Conservation (phyloP, 352 stramenopile species). For the Globisporangium carolinianum region DNA sequence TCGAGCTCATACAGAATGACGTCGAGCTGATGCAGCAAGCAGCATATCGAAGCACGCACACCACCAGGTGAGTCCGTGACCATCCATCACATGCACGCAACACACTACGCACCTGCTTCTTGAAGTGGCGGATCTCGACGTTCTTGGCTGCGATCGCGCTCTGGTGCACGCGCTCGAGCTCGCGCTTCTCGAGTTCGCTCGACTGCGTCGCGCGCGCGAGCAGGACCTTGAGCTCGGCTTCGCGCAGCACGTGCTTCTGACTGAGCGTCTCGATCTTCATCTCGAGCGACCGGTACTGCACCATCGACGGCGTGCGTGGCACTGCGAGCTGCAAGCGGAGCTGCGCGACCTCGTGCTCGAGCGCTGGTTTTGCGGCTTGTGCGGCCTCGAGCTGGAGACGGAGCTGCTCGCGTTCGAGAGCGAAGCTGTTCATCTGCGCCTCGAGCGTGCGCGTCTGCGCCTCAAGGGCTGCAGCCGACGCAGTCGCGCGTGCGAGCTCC, state of each 20-base stretch:
- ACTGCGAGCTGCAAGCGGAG: conserved; percentile 39
- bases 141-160: conserved; percentile 67
- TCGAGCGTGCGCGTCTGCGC: conserved; percentile 17
- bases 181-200: conserved; percentile 59
- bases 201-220: conserved; percentile 56
- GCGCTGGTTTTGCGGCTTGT: conserved; percentile 22
- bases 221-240: conserved; percentile 71
- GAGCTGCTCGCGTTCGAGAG: conserved; percentile 25
- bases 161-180: conserved; percentile 44
- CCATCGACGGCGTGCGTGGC: conserved; percentile 69
- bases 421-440: conserved; percentile 16
- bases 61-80: not conserved
- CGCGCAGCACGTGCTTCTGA: conserved; percentile 68
- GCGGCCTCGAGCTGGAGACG: conserved; percentile 21
- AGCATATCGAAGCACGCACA: not conserved
- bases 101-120: conserved; percentile 32
- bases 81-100: not conserved
- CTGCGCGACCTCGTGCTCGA: conserved; percentile 49
- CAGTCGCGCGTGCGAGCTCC: not conserved
- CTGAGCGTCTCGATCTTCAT: conserved; percentile 67
- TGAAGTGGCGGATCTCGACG: conserved; percentile 70
- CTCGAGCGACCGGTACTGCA: conserved; percentile 69
- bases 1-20: conserved; percentile 62
- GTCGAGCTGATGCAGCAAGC: conserved; percentile 18
- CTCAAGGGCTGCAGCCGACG: not conserved